These are phyloP conservation scores for Nemophila menziesii DNA, from an alignment of 257 asterid species.

Conservation along the genomic window DNA sequence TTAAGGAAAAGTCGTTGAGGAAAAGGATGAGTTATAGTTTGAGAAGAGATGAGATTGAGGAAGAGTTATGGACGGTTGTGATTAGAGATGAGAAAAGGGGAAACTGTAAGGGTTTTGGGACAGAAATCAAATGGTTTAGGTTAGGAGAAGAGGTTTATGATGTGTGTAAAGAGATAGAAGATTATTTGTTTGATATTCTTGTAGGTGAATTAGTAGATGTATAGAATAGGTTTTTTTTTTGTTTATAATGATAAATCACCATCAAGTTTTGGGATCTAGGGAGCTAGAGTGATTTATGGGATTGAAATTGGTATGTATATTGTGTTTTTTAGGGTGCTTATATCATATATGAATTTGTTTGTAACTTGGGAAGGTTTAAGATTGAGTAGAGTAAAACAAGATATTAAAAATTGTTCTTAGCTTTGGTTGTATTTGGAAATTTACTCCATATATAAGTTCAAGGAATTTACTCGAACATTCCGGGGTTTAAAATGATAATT, in stretches of 20 bases:
- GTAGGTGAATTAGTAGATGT: constrained; percentile 34
- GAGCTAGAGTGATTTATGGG: background rate
- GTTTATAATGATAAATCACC: background rate
- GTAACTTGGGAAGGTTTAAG: too few species aligned
- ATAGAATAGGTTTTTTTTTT: constrained; percentile 8
- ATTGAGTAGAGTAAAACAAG: too few species aligned
- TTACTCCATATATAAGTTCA: too few species aligned
- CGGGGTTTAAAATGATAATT: too few species aligned
- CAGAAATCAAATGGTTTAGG: constrained; percentile 36
- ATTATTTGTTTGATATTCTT: constrained; percentile 44
- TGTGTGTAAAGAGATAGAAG: constrained; percentile 49
- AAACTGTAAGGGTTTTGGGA: constrained; percentile 26
- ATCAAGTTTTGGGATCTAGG: background rate
- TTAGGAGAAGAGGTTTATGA: constrained; percentile 37
- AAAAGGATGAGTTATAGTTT: constrained; percentile 14
- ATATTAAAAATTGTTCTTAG: too few species aligned
- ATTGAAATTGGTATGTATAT: background rate
- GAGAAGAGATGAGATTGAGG: constrained; percentile 51
- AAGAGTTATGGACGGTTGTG: constrained; percentile 54
- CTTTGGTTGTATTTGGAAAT: too few species aligned
- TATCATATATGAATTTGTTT: background rate
- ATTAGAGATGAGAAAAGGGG: constrained; percentile 30
- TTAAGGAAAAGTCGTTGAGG: constrained; percentile 8
- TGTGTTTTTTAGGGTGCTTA: too few species aligned
- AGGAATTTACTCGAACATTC: too few species aligned